Base-by-base conservation (phyloP, 202 grass and related monocot genomes). In the Cymbopogon flexuosus region DNA sequence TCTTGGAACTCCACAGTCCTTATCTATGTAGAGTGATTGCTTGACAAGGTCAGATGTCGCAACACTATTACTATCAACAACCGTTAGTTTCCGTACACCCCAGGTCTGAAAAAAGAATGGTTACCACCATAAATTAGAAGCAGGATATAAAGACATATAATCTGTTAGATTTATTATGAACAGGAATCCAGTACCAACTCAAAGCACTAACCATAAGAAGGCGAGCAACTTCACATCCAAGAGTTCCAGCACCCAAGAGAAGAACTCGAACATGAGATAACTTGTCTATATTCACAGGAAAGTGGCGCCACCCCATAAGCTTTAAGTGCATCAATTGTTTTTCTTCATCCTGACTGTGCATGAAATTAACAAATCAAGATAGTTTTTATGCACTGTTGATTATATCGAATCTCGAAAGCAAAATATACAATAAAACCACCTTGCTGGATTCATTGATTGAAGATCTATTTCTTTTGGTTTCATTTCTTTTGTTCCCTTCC, bases 301-400 rank as follows among this genome's bases (percentile, higher is more conserved):
- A 87, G 58, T 91, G 91, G 51, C 95, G 92, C 95, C 95, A 97
- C 72, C 92, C 93, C 95, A 97, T 97, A 77, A 97, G 89, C 82
- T 97, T 97, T 68, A 97, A 93, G 83, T 97, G 93, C 84, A 97
- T 86, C 47, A 94, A 68, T 51, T 93, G 92, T 73, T 93, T 87
- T 81, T 91, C 86, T 27, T 88, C 80, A 57, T 84, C 84, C 65
- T 86, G 84, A 72, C 95, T 97, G 86, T 11, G 52, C 62, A 79
- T 47, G 68, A 27, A 43, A 85, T 66, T 77, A 84, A 81, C 36
- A 66, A 66, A 63, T 83, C 6, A 34, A 84, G 19, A 79, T 76
- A 36, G 5, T 79, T 45, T 47, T 10, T 34, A 70, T 59, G 67
- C 39, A 76, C 7, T 19, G 3, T 56, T 72, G 10, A 73, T 51